These are phyloP conservation scores for Dispira parvispora DNA, from an alignment of 192 early-diverging fungal genomes.

Conservation along the genomic window DNA sequence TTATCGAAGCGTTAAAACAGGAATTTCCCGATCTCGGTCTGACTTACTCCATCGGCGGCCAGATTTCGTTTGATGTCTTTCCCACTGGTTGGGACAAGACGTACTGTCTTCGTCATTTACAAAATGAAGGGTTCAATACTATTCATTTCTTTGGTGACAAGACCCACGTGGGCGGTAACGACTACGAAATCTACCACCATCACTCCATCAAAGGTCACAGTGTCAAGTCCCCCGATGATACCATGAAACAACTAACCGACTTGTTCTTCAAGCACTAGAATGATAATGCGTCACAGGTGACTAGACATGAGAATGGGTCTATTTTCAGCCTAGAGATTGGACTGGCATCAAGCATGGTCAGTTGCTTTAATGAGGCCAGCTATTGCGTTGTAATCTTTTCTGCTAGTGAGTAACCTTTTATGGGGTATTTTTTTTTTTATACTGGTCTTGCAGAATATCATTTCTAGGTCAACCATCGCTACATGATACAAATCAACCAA, in stretches of 20 bases:
- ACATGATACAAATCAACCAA: too few species aligned
- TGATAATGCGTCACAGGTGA: too few species aligned
- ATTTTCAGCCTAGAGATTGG: too few species aligned
- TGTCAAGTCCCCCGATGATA: conserved; percentile 73
- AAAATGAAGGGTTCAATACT: conserved; percentile 67
- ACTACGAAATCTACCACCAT: conserved; percentile 91
- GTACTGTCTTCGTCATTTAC: conserved; percentile 83
- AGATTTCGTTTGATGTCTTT: conserved; percentile 99
- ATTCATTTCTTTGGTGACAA: conserved; percentile 99
- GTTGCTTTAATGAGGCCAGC: too few species aligned
- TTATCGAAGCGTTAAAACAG: conserved; percentile 63
- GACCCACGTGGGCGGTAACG: conserved; percentile 91
- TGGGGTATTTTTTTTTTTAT: too few species aligned
- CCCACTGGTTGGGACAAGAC: conserved; percentile 99
- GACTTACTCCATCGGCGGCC: conserved; percentile 94
- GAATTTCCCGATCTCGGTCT: conserved; percentile 74
- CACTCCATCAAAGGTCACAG: conserved; percentile 64
- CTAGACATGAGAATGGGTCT: too few species aligned
- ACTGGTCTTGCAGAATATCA: too few species aligned
- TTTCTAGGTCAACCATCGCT: too few species aligned
- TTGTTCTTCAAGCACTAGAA: too few species aligned
- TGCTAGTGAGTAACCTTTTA: too few species aligned
- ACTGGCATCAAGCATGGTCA: too few species aligned
- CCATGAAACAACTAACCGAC: conserved; percentile 20
- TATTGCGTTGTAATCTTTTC: too few species aligned